phyloP scores from a whole-genome alignment of 192 early-diverging fungal species.

The Mortierella antarctica region DNA sequence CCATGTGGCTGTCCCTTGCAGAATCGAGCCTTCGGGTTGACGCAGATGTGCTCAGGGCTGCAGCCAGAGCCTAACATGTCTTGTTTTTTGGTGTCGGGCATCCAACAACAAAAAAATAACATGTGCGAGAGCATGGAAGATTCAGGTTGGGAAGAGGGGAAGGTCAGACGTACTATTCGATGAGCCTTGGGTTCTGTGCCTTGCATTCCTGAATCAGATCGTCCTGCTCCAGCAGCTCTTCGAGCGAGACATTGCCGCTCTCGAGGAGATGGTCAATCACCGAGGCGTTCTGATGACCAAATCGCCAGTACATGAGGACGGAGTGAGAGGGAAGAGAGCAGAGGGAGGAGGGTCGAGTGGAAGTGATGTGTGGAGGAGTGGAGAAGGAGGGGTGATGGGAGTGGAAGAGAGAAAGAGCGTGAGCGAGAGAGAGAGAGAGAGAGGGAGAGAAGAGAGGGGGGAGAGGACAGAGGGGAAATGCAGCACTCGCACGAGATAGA shows the following conservation, averaged over 20 bases:
- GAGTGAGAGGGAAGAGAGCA: not conserved
- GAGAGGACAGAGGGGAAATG: not conserved
- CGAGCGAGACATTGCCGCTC: conserved; percentile 88
- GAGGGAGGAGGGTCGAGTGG: not conserved
- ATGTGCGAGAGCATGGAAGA: not conserved
- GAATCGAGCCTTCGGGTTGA: too few species aligned
- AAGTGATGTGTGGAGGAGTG: not conserved
- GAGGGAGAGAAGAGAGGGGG: conserved; percentile 1
- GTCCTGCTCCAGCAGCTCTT: conserved; percentile 92
- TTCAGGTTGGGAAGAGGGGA: not conserved
- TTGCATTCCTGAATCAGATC: conserved; percentile 97
- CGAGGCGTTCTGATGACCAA: conserved; percentile 92
- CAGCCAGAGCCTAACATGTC: not conserved
- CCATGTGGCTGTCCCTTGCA: too few species aligned
- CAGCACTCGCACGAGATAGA: too few species aligned
- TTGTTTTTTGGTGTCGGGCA: not conserved
- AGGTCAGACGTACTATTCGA: conserved; percentile 74
- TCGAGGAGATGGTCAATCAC: conserved; percentile 94
- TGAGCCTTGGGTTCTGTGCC: conserved; percentile 88
- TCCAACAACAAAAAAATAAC: not conserved
- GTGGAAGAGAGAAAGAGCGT: not conserved
- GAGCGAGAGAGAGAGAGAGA: not conserved
- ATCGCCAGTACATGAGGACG: conserved; percentile 88
- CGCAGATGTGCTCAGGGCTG: too few species aligned
- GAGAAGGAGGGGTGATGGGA: not conserved